Conservation (phyloP, 75 land plant species). For the Cryptomeria japonica region DNA sequence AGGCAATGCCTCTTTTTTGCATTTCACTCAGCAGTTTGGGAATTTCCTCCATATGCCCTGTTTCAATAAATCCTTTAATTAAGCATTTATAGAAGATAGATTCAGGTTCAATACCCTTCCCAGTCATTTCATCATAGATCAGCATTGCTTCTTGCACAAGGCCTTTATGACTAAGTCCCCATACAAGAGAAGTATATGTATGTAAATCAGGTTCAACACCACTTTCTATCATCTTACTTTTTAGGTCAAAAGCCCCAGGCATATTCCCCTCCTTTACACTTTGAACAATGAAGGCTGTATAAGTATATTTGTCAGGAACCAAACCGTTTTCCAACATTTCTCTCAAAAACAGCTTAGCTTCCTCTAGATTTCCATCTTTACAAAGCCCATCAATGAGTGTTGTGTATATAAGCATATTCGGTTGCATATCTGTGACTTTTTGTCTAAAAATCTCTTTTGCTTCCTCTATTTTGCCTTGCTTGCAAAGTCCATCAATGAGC, state of each 20-base stretch:
- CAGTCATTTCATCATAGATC: slow-evolving; percentile 58
- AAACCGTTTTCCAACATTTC: slow-evolving; percentile 45
- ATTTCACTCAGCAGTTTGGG: slow-evolving; percentile 37
- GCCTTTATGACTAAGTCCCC: slow-evolving; percentile 37
- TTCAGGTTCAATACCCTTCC: slow-evolving; percentile 50
- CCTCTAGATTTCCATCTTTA: slow-evolving; percentile 35
- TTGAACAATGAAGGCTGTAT: slow-evolving; percentile 46
- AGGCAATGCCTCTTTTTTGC: slow-evolving; percentile 21
- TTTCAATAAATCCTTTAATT: slow-evolving; percentile 25
- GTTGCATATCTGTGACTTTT: slow-evolving; percentile 36
- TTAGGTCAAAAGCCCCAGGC: slow-evolving; percentile 48
- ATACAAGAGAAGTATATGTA: slow-evolving; percentile 50
- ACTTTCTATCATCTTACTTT: slow-evolving; percentile 54
- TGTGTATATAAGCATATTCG: slow-evolving; percentile 61
- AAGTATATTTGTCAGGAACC: slow-evolving; percentile 38
- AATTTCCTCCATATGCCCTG: slow-evolving; percentile 36
- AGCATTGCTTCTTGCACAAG: slow-evolving; percentile 41
- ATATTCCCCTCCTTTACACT: slow-evolving; percentile 48
- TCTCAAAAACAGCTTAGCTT: slow-evolving; percentile 39
- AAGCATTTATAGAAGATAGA: slow-evolving; percentile 56
- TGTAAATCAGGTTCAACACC: slow-evolving; percentile 59
- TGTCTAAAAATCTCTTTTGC: slow-evolving; percentile 44
- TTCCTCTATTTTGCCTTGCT: slow-evolving; percentile 34
- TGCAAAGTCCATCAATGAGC: slow-evolving; percentile 59
- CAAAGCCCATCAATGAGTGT: slow-evolving; percentile 61